Evolutionary conservation across 441 rosid genomes (phyloP).

Genomic region (Populus hybrid): DNA sequence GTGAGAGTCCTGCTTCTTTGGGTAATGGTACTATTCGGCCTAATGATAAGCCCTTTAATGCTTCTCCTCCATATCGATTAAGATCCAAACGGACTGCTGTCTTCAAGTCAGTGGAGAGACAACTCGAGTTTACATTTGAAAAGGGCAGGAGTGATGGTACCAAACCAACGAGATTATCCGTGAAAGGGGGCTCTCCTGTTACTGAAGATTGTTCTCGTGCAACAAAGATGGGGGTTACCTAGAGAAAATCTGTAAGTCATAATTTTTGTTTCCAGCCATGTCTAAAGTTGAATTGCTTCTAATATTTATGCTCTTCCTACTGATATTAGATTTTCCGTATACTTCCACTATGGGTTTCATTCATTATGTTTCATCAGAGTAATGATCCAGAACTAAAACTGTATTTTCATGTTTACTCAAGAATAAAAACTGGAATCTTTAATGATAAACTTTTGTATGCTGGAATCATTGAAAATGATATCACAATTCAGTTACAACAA

Average conservation of each 20-base stretch:
- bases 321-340: background rate
- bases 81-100: slow-evolving; percentile 79
- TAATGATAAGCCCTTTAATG: slow-evolving; percentile 48
- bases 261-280: background rate
- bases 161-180: slow-evolving; percentile 38
- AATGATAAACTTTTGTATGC: background rate
- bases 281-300: background rate
- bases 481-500: background rate
- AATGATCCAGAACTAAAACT: background rate
- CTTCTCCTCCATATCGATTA: slow-evolving; percentile 87
- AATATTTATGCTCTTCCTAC: background rate
- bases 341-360: background rate
- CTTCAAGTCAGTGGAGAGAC: slow-evolving; percentile 86
- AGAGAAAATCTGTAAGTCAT: slow-evolving; percentile 40
- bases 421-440: background rate
- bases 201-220: slow-evolving; percentile 36
- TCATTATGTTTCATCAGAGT: background rate
- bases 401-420: background rate
- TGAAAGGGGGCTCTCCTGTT: slow-evolving; percentile 32
- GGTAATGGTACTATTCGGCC: slow-evolving; percentile 29
- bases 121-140: slow-evolving; percentile 70
- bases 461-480: background rate
- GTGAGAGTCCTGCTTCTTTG: slow-evolving; percentile 36
- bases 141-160: slow-evolving; percentile 37
- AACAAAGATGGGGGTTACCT: slow-evolving; percentile 34